Conservation (phyloP, 495 filamentous ascomycete genomes). For the Usnea hakonensis region DNA sequence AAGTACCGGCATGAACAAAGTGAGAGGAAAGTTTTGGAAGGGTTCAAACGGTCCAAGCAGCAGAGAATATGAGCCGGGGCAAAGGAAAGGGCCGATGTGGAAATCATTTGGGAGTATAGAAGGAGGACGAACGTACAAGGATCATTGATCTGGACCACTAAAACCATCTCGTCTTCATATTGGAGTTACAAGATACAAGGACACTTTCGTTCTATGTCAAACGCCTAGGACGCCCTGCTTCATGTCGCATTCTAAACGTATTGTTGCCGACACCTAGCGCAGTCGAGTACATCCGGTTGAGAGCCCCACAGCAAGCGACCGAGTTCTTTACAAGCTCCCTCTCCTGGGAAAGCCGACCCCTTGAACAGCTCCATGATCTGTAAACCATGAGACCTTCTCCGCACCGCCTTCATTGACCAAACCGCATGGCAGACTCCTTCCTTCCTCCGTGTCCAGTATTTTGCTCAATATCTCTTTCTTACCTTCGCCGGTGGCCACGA, state of each 20-base stretch:
- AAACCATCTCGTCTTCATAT: neutral
- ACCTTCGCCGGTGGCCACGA: constrained; percentile 78
- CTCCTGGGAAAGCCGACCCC: constrained; percentile 72
- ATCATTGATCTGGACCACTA: neutral
- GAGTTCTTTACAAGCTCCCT: constrained; percentile 40
- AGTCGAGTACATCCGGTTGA: neutral
- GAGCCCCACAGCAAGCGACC: neutral
- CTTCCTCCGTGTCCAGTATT: constrained; percentile 78
- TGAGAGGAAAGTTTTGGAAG: too few relatives aligned
- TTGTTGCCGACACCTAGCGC: neutral
- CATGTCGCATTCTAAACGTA: neutral
- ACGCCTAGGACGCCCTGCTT: neutral
- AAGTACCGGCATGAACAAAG: neutral
- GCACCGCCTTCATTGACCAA: constrained; percentile 76
- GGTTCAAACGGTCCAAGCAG: neutral
- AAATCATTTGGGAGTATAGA: neutral
- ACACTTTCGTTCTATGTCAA: neutral
- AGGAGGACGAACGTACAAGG: neutral
- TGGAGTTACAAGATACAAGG: neutral
- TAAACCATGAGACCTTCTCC: constrained; percentile 91
- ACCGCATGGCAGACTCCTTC: constrained; percentile 67
- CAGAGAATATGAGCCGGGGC: neutral
- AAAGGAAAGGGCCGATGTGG: neutral
- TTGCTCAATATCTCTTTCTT: constrained; percentile 89
- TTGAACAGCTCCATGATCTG: constrained; percentile 72